Conservation (phyloP, 306 rosid species). For the Parietaria judaica region DNA sequence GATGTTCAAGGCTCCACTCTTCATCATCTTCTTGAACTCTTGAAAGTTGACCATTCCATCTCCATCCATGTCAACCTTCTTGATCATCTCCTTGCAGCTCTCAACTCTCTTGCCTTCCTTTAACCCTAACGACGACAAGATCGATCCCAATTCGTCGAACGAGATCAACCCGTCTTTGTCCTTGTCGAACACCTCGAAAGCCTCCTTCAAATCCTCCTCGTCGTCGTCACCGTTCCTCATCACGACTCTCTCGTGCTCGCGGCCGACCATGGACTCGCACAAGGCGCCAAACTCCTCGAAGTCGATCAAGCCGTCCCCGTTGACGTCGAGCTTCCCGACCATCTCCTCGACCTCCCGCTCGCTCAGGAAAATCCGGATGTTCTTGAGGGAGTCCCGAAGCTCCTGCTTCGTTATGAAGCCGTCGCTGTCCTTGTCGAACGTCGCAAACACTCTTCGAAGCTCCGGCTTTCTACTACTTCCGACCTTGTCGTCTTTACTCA, state of each 20-base stretch:
- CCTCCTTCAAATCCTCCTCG: conserved; percentile 48
- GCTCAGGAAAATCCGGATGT: conserved; percentile 47
- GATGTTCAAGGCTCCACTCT: conserved; percentile 25
- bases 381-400: conserved; percentile 54
- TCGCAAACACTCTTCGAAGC: conserved; percentile 45
- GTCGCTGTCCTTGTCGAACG: conserved; percentile 73
- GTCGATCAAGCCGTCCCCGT: conserved; percentile 74
- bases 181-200: conserved; percentile 78
- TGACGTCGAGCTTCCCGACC: conserved; percentile 49
- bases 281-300: conserved; percentile 67
- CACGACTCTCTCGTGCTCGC: neutral
- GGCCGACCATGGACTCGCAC: conserved; percentile 31
- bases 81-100: conserved; percentile 70
- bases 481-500: neutral
- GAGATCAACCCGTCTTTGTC: conserved; percentile 63
- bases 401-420: conserved; percentile 65
- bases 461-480: conserved; percentile 22
- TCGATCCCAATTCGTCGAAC: conserved; percentile 55
- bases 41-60: conserved; percentile 86
- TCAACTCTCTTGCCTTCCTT: conserved; percentile 58
- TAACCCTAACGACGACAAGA: conserved; percentile 53
- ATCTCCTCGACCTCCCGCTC: conserved; percentile 58
- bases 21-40: conserved; percentile 90
- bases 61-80: conserved; percentile 78
- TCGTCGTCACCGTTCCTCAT: neutral